These are phyloP conservation scores for Volvox reticuliferus DNA, from an alignment of 139 green algal species.

Conservation along the genomic window DNA sequence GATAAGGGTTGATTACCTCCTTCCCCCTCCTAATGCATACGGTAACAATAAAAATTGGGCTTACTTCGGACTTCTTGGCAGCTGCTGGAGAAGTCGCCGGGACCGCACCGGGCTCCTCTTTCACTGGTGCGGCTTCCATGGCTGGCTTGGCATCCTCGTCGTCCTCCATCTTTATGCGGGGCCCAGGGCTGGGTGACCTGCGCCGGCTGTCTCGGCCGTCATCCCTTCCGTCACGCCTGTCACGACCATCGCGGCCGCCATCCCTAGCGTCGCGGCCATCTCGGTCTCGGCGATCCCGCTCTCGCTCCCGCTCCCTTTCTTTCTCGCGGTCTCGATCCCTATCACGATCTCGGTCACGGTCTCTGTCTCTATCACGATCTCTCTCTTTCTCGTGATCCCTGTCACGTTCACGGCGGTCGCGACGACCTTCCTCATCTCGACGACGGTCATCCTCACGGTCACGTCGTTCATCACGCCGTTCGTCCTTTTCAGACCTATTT, in stretches of 20 bases:
- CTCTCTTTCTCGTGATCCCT: constrained; percentile 10
- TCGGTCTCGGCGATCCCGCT: constrained; percentile 29
- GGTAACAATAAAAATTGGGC: neutral
- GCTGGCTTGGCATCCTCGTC: constrained; percentile 16
- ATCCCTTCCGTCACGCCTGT: constrained; percentile 38
- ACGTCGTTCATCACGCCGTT: neutral
- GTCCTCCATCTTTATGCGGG: constrained; percentile 35
- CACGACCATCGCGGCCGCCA: constrained; percentile 17
- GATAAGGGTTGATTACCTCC: no score
- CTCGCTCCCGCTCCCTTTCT: constrained; percentile 26
- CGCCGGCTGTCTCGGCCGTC: constrained; percentile 29
- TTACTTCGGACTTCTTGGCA: constrained; percentile 42
- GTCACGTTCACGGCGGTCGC: constrained; percentile 23
- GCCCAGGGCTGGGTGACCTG: constrained; percentile 1
- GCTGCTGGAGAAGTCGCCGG: neutral
- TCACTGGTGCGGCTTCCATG: neutral
- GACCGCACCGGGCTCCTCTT: neutral
- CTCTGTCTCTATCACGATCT: constrained; percentile 6
- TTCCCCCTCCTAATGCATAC: no score
- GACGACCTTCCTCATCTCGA: constrained; percentile 34
- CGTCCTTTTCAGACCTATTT: constrained; percentile 15
- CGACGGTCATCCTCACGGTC: neutral
- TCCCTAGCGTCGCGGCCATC: constrained; percentile 45
- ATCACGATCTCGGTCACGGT: constrained; percentile 23
- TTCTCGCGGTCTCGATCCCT: constrained; percentile 13